Base-by-base conservation (phyloP, 306 rosid genomes). In the Dryas alaskensis region DNA sequence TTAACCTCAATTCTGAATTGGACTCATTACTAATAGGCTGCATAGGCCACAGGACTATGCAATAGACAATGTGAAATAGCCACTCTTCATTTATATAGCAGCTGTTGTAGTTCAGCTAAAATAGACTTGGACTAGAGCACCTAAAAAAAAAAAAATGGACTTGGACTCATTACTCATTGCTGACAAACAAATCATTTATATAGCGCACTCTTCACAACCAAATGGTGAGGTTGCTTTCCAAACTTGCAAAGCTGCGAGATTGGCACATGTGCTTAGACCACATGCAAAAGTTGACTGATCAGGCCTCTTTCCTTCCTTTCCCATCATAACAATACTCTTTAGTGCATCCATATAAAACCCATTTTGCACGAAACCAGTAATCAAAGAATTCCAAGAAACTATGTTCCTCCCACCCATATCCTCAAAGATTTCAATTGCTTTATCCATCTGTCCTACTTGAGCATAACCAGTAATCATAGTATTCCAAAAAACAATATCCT, bases 301-400 rank as follows among this genome's bases (percentile, higher is more conserved):
- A 1, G 85, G 86, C 74, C 77, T 87, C 75, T 83, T 81, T 53
- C 90, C 87, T 75, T 93, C 87, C 49, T 48, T 74, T 50, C 69
- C 80, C 89, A 90, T 79, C 75, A 79, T 74, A 74, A 82, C 69
- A 68, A 85, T 78, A 76, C 85, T 84, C 84, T 86, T 75, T 4
- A 90, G 78, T 60, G 92, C 92, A 45, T 90, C 93, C 37, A 83
- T 65, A 76, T 89, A 83, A 52, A 90, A 73, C 73, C 83, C 80
- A 31, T 93, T 93, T 73, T 85, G 98, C 50, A 82, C 65, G 54
- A 84, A 89, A 61, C 98, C 96, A 5, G 92, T 39, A 55, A 90
- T 84, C 52, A 93, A 79, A 75, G 93, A 89, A 81, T 93, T 93
- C 98, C 96, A 92, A 8, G 93, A 86, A 72, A 92, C 80, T 60